Conservation (phyloP, 768 basidiomycete species). For the Boletus vermiculosoides region DNA sequence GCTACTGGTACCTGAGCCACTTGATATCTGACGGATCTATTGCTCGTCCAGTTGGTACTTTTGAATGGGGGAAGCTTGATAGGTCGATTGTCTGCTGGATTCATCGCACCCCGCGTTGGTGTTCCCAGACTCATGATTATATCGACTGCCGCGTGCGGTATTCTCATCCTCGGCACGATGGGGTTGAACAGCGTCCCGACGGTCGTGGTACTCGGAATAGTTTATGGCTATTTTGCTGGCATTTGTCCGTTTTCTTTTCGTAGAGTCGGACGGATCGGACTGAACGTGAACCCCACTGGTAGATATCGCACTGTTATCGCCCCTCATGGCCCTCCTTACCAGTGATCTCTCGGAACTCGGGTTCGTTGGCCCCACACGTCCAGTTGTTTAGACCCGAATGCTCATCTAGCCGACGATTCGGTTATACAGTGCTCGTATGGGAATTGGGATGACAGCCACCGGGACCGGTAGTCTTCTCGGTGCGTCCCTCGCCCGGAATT, state of each 20-base stretch:
- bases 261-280: neutral
- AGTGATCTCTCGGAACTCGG: constrained; percentile 53
- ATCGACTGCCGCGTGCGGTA: constrained; percentile 30
- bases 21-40: neutral
- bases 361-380: constrained; percentile 13
- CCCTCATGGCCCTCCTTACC: constrained; percentile 45
- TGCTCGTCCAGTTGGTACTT: constrained; percentile 42
- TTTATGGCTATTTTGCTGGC: constrained; percentile 52
- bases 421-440: constrained; percentile 27
- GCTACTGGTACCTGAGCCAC: neutral
- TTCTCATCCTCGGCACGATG: constrained; percentile 47
- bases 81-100: constrained; percentile 49
- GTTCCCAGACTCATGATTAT: constrained; percentile 43
- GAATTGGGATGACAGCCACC: constrained; percentile 12
- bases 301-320: constrained; percentile 41
- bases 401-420: neutral
- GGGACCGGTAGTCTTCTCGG: constrained; percentile 22
- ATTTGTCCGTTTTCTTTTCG: constrained; percentile 30
- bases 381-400: neutral
- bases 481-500: constrained; percentile 10
- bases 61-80: constrained; percentile 51
- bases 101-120: constrained; percentile 42
- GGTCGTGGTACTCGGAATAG: constrained; percentile 39
- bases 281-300: neutral
- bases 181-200: constrained; percentile 36